phyloP scores from a whole-genome alignment of 805 yeast genomes.

The Zygoascus biomembranicola region DNA sequence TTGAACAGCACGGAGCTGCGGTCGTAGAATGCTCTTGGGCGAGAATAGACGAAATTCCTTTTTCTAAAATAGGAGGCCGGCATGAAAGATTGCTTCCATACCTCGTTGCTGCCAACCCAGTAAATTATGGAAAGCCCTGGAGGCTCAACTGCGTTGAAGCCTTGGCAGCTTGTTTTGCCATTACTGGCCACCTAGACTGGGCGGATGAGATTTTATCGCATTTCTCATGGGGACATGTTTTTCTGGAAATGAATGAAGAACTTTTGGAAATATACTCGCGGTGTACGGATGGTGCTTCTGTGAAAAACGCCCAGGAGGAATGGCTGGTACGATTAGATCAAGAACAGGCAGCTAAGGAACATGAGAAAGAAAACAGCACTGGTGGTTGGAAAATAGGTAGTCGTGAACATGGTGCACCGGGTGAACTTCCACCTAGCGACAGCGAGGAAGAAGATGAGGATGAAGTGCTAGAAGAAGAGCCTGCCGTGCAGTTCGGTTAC shows the following conservation, averaged over 20 bases:
- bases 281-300: constrained; percentile 75
- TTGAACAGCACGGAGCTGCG: constrained; percentile 81
- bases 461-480: constrained; percentile 4
- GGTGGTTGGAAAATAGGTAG: constrained; percentile 79
- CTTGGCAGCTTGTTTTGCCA: constrained; percentile 91
- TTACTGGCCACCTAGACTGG: constrained; percentile 87
- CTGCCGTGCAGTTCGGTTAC: constrained; percentile 5
- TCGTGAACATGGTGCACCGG: constrained; percentile 45
- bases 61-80: constrained; percentile 82
- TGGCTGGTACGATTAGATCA: constrained; percentile 62
- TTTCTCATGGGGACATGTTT: constrained; percentile 92
- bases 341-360: constrained; percentile 30
- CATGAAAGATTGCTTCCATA: constrained; percentile 84
- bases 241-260: constrained; percentile 74
- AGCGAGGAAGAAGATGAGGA: constrained; percentile 16
- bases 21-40: constrained; percentile 99
- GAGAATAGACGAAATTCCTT: constrained; percentile 92
- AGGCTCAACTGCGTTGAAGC: constrained; percentile 94
- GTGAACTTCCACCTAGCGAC: constrained; percentile 21
- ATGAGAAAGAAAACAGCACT: constrained; percentile 34
- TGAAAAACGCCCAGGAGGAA: constrained; percentile 59
- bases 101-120: constrained; percentile 92
- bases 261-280: constrained; percentile 62
- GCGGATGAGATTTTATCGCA: constrained; percentile 67
- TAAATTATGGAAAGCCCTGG: constrained; percentile 96